These are phyloP conservation scores for Penicillium psychrofluorescens DNA, from an alignment of 495 filamentous ascomycete genomes.

Conservation along the genomic window DNA sequence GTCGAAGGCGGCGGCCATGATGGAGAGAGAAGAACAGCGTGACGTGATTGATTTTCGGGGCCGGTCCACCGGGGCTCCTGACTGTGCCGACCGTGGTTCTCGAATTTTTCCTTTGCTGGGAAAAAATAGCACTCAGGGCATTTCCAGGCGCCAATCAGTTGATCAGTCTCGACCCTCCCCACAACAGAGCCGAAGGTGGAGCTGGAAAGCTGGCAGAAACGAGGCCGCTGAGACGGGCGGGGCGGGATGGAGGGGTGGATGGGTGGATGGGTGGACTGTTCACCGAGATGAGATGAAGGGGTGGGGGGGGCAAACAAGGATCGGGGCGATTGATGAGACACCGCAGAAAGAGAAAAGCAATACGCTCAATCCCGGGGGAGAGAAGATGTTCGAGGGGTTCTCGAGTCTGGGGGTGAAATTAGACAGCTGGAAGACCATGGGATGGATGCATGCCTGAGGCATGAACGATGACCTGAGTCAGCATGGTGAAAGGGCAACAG, in stretches of 20 bases:
- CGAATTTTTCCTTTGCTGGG: slow-evolving; percentile 6
- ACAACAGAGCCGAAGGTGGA: slow-evolving; percentile 24
- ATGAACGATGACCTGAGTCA: too few relatives aligned
- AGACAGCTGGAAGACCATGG: too few relatives aligned
- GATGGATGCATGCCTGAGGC: too few relatives aligned
- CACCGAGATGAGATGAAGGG: neutral
- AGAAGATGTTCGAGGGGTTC: too few relatives aligned
- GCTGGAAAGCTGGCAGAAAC: slow-evolving; percentile 9
- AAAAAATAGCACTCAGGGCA: slow-evolving; percentile 7
- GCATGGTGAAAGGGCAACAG: too few relatives aligned
- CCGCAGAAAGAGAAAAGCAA: too few relatives aligned
- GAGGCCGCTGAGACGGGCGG: slow-evolving; percentile 10
- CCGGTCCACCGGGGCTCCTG: slow-evolving; percentile 13
- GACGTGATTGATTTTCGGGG: slow-evolving; percentile 38
- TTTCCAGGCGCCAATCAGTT: slow-evolving; percentile 19
- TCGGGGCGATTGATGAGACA: neutral
- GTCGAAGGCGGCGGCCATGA: slow-evolving; percentile 54
- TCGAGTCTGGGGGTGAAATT: too few relatives aligned
- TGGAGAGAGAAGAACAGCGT: slow-evolving; percentile 27
- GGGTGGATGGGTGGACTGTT: neutral
- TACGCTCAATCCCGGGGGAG: too few relatives aligned
- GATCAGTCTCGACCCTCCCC: slow-evolving; percentile 21
- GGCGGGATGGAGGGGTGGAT: slow-evolving; percentile 7
- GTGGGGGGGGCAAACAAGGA: neutral
- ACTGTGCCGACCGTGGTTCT: slow-evolving; percentile 14